phyloP scores from a whole-genome alignment of 768 basidiomycete species.

The Cyclocybe aegerita region DNA sequence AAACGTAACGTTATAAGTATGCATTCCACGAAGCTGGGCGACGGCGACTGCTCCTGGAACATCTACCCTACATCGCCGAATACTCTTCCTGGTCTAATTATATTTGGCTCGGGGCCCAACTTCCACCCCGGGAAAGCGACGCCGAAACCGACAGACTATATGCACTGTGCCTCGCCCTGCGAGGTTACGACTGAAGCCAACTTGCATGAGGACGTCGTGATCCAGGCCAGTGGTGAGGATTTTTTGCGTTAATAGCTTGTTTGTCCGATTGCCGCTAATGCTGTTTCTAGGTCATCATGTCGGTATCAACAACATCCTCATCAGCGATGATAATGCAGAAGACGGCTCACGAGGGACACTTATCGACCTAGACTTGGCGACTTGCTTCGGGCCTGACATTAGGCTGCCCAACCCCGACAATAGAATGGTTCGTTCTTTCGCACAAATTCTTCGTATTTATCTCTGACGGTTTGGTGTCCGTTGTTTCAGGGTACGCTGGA shows the following conservation, averaged over 20 bases:
- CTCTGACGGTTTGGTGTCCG: neutral
- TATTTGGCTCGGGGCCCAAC: no score
- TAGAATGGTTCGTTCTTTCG: slow-evolving; percentile 1
- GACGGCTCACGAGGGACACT: slow-evolving; percentile 1
- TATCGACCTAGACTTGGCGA: slow-evolving; percentile 17
- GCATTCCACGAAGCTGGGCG: no score
- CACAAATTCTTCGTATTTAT: neutral
- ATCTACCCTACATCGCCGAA: no score
- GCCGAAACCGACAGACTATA: neutral
- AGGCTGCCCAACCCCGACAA: neutral
- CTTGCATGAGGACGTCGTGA: neutral
- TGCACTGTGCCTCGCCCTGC: neutral
- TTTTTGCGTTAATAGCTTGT: neutral
- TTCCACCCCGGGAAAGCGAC: no score
- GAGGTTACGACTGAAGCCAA: slow-evolving; percentile 4
- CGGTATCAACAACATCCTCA: slow-evolving; percentile 22
- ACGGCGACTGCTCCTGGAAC: no score
- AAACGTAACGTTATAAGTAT: no score
- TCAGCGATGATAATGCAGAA: neutral
- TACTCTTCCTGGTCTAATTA: no score
- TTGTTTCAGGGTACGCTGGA: slow-evolving; percentile 8
- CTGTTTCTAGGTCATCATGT: slow-evolving; percentile 18
- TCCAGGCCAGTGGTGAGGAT: no score
- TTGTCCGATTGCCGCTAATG: no score
- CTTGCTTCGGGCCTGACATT: neutral